phyloP scores from a whole-genome alignment of 2,329 filamentous ascomycete species.

The Colletotrichum melonis region DNA sequence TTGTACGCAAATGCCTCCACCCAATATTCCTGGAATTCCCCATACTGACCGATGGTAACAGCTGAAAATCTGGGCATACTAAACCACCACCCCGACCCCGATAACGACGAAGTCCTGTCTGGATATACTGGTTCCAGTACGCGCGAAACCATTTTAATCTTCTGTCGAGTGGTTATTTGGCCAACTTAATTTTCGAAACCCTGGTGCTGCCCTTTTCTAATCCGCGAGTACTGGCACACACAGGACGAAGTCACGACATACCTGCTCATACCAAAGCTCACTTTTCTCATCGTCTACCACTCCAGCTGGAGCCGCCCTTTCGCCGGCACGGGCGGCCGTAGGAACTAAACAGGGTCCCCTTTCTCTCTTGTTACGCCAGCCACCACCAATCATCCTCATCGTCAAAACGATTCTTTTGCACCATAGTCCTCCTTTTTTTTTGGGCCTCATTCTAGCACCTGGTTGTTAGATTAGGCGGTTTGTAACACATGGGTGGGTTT shows the following conservation, averaged over 20 bases:
- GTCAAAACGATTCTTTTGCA: conserved; percentile 31
- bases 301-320: conserved; percentile 33
- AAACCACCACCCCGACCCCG: conserved; percentile 45
- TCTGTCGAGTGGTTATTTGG: conserved; percentile 35
- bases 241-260: conserved; percentile 38
- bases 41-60: conserved; percentile 53
- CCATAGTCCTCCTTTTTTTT: conserved; percentile 26
- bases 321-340: conserved; percentile 26
- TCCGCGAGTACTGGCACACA: conserved; percentile 37
- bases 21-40: conserved; percentile 52
- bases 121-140: conserved; percentile 37
- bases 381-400: conserved; percentile 12
- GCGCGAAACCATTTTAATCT: conserved; percentile 37
- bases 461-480: conserved; percentile 33
- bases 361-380: conserved; percentile 28
- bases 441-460: conserved; percentile 23
- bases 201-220: conserved; percentile 35
- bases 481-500: conserved; percentile 36
- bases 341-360: conserved; percentile 30
- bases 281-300: conserved; percentile 32
- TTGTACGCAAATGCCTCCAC: conserved; percentile 73
- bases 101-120: conserved; percentile 34
- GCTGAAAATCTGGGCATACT: conserved; percentile 92
- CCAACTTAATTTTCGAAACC: conserved; percentile 37
- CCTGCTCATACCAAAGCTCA: conserved; percentile 35